Conservation (phyloP, 1,284 basidiomycete species). For the Irpex lacteus region DNA sequence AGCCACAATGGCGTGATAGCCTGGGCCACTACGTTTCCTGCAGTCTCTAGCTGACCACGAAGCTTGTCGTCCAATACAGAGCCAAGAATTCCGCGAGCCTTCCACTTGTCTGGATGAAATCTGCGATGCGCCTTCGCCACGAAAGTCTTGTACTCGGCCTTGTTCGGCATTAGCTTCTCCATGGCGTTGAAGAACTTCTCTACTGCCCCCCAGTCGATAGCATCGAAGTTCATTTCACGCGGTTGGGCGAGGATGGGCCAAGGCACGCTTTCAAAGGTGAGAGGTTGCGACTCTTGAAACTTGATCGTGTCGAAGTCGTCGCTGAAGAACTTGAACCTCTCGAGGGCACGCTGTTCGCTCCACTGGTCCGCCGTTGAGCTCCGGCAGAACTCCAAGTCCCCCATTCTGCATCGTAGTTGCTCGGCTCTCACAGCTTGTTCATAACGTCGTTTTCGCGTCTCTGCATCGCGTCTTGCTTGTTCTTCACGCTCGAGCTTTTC, state of each 20-base stretch:
- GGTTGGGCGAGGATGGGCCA: slow-evolving; percentile 9
- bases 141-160: slow-evolving; percentile 2
- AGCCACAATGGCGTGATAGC: slow-evolving; percentile 11
- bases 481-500: slow-evolving; percentile 1
- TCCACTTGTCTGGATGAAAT: slow-evolving; percentile 12
- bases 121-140: slow-evolving; percentile 11
- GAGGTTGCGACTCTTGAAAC: slow-evolving; percentile 6
- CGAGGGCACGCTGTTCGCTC: neutral
- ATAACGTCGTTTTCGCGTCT: neutral
- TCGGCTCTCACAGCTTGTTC: neutral
- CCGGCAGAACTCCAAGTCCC: neutral
- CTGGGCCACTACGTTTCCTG: slow-evolving; percentile 1
- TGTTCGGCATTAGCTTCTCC: neutral
- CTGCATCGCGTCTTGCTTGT: neutral
- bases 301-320: neutral
- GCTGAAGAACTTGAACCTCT: slow-evolving; percentile 7
- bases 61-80: too few species aligned
- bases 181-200: slow-evolving; percentile 9
- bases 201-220: slow-evolving; percentile 8
- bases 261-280: slow-evolving; percentile 9
- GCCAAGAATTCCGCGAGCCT: neutral
- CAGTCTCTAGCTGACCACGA: too few species aligned
- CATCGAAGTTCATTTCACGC: neutral
- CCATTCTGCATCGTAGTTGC: neutral
- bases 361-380: neutral